phyloP scores from a whole-genome alignment of 331 rosid species.

The Acacia concinna region DNA sequence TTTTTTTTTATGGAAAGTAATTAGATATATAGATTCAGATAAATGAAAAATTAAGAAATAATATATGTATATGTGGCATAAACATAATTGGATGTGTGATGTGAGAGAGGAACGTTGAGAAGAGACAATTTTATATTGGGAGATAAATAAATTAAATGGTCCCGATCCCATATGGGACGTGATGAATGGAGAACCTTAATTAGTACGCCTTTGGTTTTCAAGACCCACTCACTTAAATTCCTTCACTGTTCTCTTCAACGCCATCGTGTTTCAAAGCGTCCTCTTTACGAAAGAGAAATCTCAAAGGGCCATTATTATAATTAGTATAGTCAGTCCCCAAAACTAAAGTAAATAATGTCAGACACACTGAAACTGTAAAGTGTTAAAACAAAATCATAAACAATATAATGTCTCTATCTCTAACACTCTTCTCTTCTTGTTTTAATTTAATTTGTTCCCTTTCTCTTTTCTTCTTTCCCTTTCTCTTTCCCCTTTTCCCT shows the following conservation, averaged over 20 bases:
- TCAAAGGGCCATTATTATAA: not conserved
- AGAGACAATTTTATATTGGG: not conserved
- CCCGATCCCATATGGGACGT: not conserved
- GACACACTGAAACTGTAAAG: not conserved
- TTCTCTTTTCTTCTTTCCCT: not conserved
- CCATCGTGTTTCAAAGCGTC: not conserved
- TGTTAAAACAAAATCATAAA: not conserved
- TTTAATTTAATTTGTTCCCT: not conserved
- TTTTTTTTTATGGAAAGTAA: too few species aligned
- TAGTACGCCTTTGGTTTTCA: not conserved
- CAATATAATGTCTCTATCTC: not conserved
- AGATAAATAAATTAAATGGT: not conserved
- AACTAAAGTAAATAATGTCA: not conserved
- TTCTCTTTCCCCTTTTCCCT: not conserved
- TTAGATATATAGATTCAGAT: not conserved
- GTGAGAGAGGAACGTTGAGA: too few species aligned
- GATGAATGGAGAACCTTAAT: constrained; percentile 5
- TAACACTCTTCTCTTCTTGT: not conserved
- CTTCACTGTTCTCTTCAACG: not conserved
- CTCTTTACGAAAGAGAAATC: not conserved
- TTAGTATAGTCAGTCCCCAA: too few species aligned
- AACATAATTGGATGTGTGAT: too few species aligned
- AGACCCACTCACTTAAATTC: not conserved
- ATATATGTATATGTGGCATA: too few species aligned
- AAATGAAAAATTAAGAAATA: too few species aligned